Evolutionary conservation across 2,329 filamentous ascomycete species (phyloP).

Genomic region (Talaromyces sp.): DNA sequence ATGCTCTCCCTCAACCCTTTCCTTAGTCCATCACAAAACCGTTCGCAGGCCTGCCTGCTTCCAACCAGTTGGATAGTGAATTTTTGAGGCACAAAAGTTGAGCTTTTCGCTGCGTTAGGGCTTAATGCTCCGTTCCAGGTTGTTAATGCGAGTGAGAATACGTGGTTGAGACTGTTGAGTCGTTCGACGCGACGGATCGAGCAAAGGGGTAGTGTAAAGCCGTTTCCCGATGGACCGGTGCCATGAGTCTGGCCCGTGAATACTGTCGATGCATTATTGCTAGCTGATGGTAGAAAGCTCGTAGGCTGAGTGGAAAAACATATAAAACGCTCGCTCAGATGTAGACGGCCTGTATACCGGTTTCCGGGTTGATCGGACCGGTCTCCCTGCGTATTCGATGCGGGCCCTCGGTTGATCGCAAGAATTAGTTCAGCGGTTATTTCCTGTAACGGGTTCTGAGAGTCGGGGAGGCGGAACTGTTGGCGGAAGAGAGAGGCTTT

Average conservation of each 20-base stretch:
- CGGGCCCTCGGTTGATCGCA: constrained; percentile 50
- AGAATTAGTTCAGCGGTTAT: constrained; percentile 95
- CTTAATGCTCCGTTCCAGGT: constrained; percentile 77
- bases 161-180: constrained; percentile 85
- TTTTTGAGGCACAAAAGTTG: constrained; percentile 70
- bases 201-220: constrained; percentile 90
- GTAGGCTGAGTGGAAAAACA: constrained; percentile 94
- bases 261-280: constrained; percentile 71
- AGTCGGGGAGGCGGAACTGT: constrained; percentile 91
- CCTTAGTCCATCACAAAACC: constrained; percentile 95
- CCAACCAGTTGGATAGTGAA: constrained; percentile 90
- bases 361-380: constrained; percentile 63
- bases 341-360: constrained; percentile 87
- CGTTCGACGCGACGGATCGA: constrained; percentile 89
- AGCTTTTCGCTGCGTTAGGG: constrained; percentile 53
- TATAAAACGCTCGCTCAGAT: constrained; percentile 89
- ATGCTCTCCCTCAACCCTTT: constrained; percentile 83
- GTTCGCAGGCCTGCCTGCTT: constrained; percentile 82
- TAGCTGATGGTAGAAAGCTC: constrained; percentile 79
- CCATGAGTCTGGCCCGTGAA: constrained; percentile 94
- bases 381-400: constrained; percentile 60
- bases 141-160: constrained; percentile 90
- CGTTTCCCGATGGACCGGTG: constrained; percentile 88
- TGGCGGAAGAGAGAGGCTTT: constrained; percentile 91
- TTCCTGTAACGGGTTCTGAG: constrained; percentile 91